Evolutionary conservation across 257 asterid genomes (phyloP).

Genomic region (Nicotiana paniculata): DNA sequence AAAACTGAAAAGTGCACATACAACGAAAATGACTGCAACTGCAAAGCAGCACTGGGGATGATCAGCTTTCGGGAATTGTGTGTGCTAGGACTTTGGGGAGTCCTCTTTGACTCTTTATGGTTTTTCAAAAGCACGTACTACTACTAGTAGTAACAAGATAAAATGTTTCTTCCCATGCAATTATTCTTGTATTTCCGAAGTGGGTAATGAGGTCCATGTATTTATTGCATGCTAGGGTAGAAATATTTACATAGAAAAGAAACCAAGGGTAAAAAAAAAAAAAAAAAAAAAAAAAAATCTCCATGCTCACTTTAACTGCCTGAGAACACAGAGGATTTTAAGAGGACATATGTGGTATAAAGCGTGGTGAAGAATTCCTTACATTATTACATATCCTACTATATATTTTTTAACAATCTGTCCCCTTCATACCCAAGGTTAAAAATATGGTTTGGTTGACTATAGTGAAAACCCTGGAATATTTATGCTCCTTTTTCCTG

Average conservation of each 20-base stretch:
- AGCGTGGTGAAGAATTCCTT: not conserved
- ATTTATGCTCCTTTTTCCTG: not conserved
- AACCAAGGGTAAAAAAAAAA: not conserved
- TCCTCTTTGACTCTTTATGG: not conserved
- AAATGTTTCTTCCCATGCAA: not conserved
- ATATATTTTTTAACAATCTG: not conserved
- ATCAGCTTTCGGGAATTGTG: not conserved
- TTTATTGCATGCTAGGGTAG: constrained; percentile 30
- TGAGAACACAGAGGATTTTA: not conserved
- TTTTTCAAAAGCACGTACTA: not conserved
- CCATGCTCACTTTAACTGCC: constrained; percentile 2
- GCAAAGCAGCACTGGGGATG: not conserved
- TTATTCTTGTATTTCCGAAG: constrained; percentile 33
- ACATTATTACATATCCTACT: not conserved
- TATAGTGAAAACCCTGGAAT: not conserved
- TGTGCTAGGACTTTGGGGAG: not conserved
- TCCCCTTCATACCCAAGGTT: not conserved
- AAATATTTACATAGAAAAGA: constrained; percentile 32
- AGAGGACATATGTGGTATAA: not conserved
- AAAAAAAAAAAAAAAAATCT: not conserved
- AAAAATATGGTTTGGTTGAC: not conserved
- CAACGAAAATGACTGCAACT: not conserved
- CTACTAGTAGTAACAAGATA: not conserved
- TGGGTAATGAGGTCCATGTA: constrained; percentile 36
- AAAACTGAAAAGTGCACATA: not conserved